These are phyloP conservation scores for Nemania serpens DNA, from an alignment of 2,329 filamentous ascomycete genomes.

Conservation along the genomic window DNA sequence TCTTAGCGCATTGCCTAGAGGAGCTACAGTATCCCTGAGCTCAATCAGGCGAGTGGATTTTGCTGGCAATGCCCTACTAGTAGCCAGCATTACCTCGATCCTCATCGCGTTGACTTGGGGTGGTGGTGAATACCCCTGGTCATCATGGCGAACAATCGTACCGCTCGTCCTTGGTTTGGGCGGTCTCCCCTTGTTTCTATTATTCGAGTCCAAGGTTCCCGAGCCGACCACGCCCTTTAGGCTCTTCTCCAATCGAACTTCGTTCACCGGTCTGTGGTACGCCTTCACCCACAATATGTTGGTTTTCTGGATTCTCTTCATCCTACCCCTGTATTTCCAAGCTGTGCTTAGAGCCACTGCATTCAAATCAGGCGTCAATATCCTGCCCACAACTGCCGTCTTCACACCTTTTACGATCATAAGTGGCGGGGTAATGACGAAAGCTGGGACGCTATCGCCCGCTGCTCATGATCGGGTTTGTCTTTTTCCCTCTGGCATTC, in stretches of 20 bases:
- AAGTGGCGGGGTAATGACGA: not conserved
- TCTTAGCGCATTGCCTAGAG: constrained; percentile 16
- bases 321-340: constrained; percentile 62
- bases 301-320: constrained; percentile 44
- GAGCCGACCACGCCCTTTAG: constrained; percentile 44
- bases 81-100: constrained; percentile 20
- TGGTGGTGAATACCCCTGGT: constrained; percentile 20
- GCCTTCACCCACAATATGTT: constrained; percentile 47
- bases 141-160: constrained; percentile 19
- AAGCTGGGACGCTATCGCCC: too few relatives aligned
- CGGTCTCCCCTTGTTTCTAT: constrained; percentile 22
- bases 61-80: constrained; percentile 27
- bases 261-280: constrained; percentile 36
- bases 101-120: constrained; percentile 27
- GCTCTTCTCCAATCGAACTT: constrained; percentile 52
- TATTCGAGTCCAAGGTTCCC: constrained; percentile 36
- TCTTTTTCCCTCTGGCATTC: too few relatives aligned
- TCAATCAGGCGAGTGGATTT: constrained; percentile 30
- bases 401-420: not conserved
- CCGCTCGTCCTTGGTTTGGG: constrained; percentile 25
- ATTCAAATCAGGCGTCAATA: constrained; percentile 60
- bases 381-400: constrained; percentile 14
- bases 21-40: constrained; percentile 7
- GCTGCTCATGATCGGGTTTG: too few relatives aligned
- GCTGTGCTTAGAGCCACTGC: constrained; percentile 63